Base-by-base conservation (phyloP, 768 basidiomycete species). In the Galerina sulciceps region DNA sequence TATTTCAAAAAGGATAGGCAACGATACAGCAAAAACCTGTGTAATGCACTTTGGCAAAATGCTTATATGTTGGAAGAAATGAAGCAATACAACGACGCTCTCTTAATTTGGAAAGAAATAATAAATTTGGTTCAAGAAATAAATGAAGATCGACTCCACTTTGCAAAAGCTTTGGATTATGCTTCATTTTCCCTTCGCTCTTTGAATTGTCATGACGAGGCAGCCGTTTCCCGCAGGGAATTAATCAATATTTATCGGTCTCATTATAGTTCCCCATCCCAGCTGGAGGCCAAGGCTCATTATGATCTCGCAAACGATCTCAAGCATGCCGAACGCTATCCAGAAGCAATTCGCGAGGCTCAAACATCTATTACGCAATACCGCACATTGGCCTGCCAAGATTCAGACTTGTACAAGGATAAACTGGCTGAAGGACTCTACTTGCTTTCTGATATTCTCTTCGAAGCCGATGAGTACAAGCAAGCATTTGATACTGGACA, bases 251-350 rank as follows among this genome's bases (percentile, higher is more conserved):
- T 45, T 4, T 59, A 59, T 20, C 58, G 10, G 51, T 53, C 5
- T n/a, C n/a, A n/a, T n/a, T 22, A 53, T 23, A 38, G 47, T 2
- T 18, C 22, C 4, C 37, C 52, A n/a, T 48, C 45, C 1, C 23
- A 23, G 6, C 15, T 46, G 4, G 52, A 48, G 14, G 58, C 58
- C 8, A 42, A 59, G 35, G 46, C 45, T 6, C 14, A 59, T 43
- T 59, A 48, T 8, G 58, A 54, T 10, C 52, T 59, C n/a, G 45
- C 58, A 34, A 38, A 53, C 4, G 58, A 59, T 34, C n/a, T 54
- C 2, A 44, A 59, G 9, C 46, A 54, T 11, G 58, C 58, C 10
- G 22, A 35, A 14, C 45, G 43, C 4, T 35, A 18, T 23, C 26
- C 44, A 20, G 45, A 49, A 48, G 58, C 58, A 0, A 54, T 31